Base-by-base conservation (phyloP, 352 stramenopile species). In the Pelagophyceae sp. region DNA sequence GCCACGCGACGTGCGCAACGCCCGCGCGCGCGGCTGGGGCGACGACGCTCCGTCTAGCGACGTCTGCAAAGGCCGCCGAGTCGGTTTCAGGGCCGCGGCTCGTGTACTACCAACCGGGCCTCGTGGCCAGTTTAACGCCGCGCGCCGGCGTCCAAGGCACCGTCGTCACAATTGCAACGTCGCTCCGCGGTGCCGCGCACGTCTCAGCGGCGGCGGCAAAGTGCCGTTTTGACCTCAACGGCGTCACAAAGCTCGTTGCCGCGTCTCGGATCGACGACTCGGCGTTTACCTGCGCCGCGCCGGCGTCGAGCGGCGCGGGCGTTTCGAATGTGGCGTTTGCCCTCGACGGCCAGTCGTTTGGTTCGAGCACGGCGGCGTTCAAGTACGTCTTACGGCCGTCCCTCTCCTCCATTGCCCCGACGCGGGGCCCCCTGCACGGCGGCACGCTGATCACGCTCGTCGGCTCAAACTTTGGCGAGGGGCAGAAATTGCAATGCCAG, bases 41-140 rank as follows among this genome's bases (percentile, higher is more conserved):
- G 61, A 40, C 15, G 61, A 71, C 61, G 61, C 33, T 1, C 11
- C 61, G 61, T 15, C 29, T 15, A 27, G 2, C 11, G 54, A 15
- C 3, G 29, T 37, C n/a, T n/a, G n/a, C n/a, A n/a, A n/a, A n/a
- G n/a, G n/a, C n/a, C n/a, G n/a, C n/a, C n/a, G n/a, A n/a, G n/a
- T n/a, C n/a, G n/a, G n/a, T n/a, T n/a, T n/a, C n/a, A n/a, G n/a
- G n/a, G n/a, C n/a, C n/a, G 15, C 15, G 29, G 1, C 38, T 33
- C 61, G 61, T 17, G n/a, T 71, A 40, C 61, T 35, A 29, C 5
- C n/a, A 3, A 25, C 61, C 1, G 61, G 3, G 91, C 74, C 78
- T 85, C 38, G 85, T 93, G 0, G 72, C 84, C 0, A 75, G 79
- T 6, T 76, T 87, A 23, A 70, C 63, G 1, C 87, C 87, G 15